Base-by-base conservation (phyloP, 192 early-diverging fungal genomes). In the Backusella sp. region DNA sequence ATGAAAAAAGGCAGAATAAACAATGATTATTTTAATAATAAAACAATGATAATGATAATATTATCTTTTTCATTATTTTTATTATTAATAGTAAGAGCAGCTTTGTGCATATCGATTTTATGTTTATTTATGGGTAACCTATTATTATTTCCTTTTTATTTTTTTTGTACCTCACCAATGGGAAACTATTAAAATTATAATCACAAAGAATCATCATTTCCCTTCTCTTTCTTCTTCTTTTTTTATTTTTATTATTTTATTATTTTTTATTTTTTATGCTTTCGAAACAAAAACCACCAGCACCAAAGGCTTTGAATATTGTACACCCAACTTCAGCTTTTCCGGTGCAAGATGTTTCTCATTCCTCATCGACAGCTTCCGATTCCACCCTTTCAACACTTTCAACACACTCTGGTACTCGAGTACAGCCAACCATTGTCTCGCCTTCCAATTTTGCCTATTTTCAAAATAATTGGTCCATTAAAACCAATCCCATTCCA, bases 231-330 rank as follows among this genome's bases (percentile, higher is more conserved):
- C 19, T 35, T 49, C 32, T 30, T n/a, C 15, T 49, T 26, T 19
- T 17, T 32, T 49, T 49, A 2, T 26, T 23, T 70, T 70, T 41
- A 28, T 70, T 71, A 71, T 23, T 32, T 26, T 71, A 0, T 21
- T 71, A 14, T 44, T 71, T 32, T 17, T 42, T 26, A 71, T 17
- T 71, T 71, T n/a, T 36, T 36, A 73, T 53, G 72, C 53, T 73
- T 36, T 52, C 19, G 21, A 73, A 36, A 65, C 32, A 73, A 73
- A 26, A 36, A 34, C 49, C 72, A 36, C 34, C 72, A 23, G 34
- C 67, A 69, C 67, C 67, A 76, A 80, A 80, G 75, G 79, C 79
- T 21, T 75, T 80, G 36, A 80, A 80, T 68, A 80, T 80, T 30
- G 53, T 80, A 46, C 74, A 75, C 44, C 79, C 73, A 35, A 21